phyloP scores from a whole-genome alignment of 257 asterid genomes.

The Fraxinus cuspidata region DNA sequence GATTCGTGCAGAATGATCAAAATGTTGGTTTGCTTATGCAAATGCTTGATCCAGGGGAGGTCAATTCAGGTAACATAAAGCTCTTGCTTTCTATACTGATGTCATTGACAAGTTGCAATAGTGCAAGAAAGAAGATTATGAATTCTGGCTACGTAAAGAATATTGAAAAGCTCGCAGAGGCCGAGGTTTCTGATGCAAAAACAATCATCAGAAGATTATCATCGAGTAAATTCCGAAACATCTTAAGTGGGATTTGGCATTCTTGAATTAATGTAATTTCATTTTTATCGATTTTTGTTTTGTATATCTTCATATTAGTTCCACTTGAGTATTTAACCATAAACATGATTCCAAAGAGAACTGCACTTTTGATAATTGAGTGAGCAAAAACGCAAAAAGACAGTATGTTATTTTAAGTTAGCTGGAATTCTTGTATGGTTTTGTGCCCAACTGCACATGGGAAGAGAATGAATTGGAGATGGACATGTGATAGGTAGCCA shows the following conservation, averaged over 20 bases:
- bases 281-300: constrained; percentile 19
- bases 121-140: constrained; percentile 79
- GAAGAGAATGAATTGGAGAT: constrained; percentile 42
- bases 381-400: background rate
- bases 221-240: constrained; percentile 53
- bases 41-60: constrained; percentile 63
- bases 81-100: constrained; percentile 69
- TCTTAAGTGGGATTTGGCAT: constrained; percentile 72
- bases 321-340: constrained; percentile 26
- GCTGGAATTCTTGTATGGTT: constrained; percentile 12
- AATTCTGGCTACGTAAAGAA: constrained; percentile 65
- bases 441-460: constrained; percentile 52
- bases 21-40: constrained; percentile 59
- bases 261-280: constrained; percentile 43
- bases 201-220: constrained; percentile 74
- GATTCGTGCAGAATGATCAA: constrained; percentile 67
- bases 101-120: constrained; percentile 65
- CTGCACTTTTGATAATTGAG: background rate
- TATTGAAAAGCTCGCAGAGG: constrained; percentile 78
- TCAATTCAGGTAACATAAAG: constrained; percentile 58
- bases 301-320: constrained; percentile 38
- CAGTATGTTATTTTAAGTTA: background rate
- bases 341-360: constrained; percentile 19
- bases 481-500: constrained; percentile 55
- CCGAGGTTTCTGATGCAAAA: constrained; percentile 76